A percentile compares a stretch with the other conserved stretches of the same genome.
Conservation (phyloP, 2,329 filamentous ascomycete species). For the Xylaria sp. region DNA sequence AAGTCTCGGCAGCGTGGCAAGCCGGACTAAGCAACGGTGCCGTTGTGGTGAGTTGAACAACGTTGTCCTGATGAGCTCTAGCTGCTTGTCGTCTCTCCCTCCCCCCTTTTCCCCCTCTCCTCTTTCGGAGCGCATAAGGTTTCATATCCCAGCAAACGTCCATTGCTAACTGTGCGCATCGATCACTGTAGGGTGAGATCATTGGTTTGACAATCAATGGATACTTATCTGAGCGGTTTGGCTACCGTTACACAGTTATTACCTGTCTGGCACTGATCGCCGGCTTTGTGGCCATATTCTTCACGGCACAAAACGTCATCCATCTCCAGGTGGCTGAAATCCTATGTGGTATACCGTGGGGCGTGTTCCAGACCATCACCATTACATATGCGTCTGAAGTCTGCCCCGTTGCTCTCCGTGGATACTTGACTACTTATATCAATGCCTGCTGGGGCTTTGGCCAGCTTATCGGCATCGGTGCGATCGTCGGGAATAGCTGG, state of each 20-base stretch:
- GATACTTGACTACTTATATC: constrained; percentile 76
- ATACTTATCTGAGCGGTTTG: constrained; percentile 72
- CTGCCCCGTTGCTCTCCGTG: constrained; percentile 76
- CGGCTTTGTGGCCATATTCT: constrained; percentile 71
- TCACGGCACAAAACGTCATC: constrained; percentile 70
- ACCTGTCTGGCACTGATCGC: constrained; percentile 64
- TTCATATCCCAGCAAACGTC: neutral
- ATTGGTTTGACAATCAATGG: constrained; percentile 75
- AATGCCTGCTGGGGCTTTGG: constrained; percentile 84
- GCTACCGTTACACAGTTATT: constrained; percentile 74
- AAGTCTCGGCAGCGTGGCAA: constrained; percentile 72
- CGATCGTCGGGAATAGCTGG: constrained; percentile 74
- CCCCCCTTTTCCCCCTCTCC: too few species aligned
- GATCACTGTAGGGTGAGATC: constrained; percentile 64
- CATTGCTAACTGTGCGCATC: constrained; percentile 15
- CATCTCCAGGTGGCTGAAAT: constrained; percentile 71
- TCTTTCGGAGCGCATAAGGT: neutral
- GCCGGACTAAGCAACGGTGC: constrained; percentile 67
- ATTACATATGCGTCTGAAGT: constrained; percentile 78
- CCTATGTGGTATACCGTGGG: constrained; percentile 71
- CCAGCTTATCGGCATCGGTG: constrained; percentile 78
- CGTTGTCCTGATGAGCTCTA: neutral
- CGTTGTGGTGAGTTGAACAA: constrained; percentile 46
- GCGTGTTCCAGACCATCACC: constrained; percentile 68
- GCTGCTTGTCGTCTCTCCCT: neutral